These are phyloP conservation scores for Metarhizium rileyi DNA, from an alignment of 2,329 filamentous ascomycete species.

Conservation along the genomic window DNA sequence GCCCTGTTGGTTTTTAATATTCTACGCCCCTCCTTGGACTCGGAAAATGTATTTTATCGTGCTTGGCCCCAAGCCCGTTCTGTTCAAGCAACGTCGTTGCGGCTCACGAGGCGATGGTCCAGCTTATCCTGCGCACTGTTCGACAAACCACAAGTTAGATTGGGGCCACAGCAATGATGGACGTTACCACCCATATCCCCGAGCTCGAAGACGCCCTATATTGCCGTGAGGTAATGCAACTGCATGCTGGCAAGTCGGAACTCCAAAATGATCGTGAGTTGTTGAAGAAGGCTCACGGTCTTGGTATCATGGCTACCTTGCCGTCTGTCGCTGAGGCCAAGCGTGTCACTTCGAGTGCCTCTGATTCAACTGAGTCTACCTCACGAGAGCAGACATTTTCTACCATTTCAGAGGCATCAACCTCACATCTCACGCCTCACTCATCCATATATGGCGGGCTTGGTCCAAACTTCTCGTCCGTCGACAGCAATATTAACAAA, in stretches of 20 bases:
- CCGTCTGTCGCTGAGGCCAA: conserved; percentile 19
- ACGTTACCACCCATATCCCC: conserved; percentile 13
- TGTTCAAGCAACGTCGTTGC: not conserved
- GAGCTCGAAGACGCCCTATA: conserved; percentile 33
- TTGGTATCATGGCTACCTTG: conserved; percentile 23
- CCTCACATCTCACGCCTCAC: conserved; percentile 31
- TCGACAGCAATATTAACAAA: conserved; percentile 2
- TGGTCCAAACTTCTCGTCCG: conserved; percentile 9
- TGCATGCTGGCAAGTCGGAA: conserved; percentile 25
- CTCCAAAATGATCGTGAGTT: conserved; percentile 28
- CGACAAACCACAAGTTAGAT: not conserved
- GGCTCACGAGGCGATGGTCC: not conserved
- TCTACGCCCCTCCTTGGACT: not conserved
- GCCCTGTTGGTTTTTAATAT: not conserved
- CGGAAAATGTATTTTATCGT: conserved; percentile 4
- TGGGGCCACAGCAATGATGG: conserved; percentile 2
- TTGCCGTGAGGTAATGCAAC: conserved; percentile 27
- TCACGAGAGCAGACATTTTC: conserved; percentile 36
- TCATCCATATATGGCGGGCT: conserved; percentile 28
- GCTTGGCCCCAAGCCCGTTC: not conserved
- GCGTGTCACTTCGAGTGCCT: conserved; percentile 29
- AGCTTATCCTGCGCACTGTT: not conserved
- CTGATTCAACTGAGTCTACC: conserved; percentile 29
- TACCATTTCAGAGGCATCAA: conserved; percentile 31
- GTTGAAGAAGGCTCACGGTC: conserved; percentile 23